Evolutionary conservation across 2,329 filamentous ascomycete species (phyloP), one percentile per base, ranked within the genome.

Genomic region (Sporothrix euskadiensis): DNA sequence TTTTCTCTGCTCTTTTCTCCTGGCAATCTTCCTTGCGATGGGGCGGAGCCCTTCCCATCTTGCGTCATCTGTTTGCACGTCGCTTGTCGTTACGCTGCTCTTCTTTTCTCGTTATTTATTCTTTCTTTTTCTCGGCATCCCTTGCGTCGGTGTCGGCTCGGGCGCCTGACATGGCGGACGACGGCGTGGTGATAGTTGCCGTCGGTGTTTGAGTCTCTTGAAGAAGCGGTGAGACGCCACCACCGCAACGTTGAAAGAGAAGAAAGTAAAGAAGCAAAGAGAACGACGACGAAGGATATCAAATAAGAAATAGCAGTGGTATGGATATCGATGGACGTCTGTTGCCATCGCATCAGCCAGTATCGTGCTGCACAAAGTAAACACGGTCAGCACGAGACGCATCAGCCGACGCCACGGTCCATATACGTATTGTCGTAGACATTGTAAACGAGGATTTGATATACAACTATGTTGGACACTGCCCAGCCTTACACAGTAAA

Each of bases 141-240:
- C 65, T 69, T 39, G 65, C 65, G 26, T 69, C 65, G 44, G 16
- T n/a, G 19, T 56, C 26, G 22, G 26, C 2, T 6, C 16, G 26
- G 63, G 44, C 26, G 30, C 26, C 35, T 44, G 30, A n/a, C 9
- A 14, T 32, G 56, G 6, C 10, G 30, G 30, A 8, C 30, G 56
- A 59, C 19, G 56, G 30, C 57, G 32, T 14, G 52, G 3, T 19
- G n/a, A 4, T 14, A 9, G 59, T 44, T 44, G 59, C 39, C 35
- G 26, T 26, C 35, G 7, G 41, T 16, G 26, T 26, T 14, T 56
- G 52, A 56, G 19, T 65, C 8, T 39, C 56, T 35, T 16, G 6
- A 35, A 61, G 41, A 68, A 49, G 41, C 63, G 41, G 63, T 68
- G 63, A 68, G 44, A 32, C 41, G 14, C 41, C 41, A 30, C 26